Percentiles rank a stretch among this genome's conserved stretches.
phyloP scores from a whole-genome alignment of 495 filamentous ascomycete genomes.

The Bryoglossum gracile region DNA sequence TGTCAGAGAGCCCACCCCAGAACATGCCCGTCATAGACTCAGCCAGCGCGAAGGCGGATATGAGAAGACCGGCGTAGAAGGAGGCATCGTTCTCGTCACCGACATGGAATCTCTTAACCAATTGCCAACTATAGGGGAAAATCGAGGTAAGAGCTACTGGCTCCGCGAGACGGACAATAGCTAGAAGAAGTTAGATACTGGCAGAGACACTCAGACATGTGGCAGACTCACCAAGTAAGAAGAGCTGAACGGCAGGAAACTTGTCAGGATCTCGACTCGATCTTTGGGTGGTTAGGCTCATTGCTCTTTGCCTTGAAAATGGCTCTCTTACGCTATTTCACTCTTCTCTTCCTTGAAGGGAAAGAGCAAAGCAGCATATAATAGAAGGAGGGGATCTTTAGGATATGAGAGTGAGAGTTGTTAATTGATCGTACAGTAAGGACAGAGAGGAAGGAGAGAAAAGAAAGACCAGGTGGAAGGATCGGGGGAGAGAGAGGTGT shows the following conservation, averaged over 20 bases:
- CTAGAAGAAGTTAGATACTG: constrained; percentile 39
- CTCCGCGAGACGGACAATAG: constrained; percentile 83
- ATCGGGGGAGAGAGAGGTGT: too few relatives aligned
- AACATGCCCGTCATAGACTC: constrained; percentile 84
- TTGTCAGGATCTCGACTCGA: constrained; percentile 21
- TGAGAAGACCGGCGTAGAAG: constrained; percentile 95
- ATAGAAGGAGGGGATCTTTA: too few relatives aligned
- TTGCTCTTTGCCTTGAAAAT: constrained; percentile 8
- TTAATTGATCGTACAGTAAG: too few relatives aligned
- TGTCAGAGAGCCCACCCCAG: constrained; percentile 90
- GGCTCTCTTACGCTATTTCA: too few relatives aligned
- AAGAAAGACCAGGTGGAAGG: too few relatives aligned
- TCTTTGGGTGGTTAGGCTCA: constrained; percentile 17
- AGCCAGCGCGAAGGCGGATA: constrained; percentile 90
- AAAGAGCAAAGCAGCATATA: neutral
- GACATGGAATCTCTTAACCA: constrained; percentile 87
- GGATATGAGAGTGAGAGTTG: too few relatives aligned
- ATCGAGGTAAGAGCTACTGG: constrained; percentile 99
- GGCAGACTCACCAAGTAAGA: constrained; percentile 19
- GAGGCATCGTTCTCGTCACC: constrained; percentile 74
- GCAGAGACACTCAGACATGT: neutral
- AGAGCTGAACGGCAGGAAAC: constrained; percentile 24
- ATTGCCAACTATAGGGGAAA: constrained; percentile 96
- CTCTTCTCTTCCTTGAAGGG: constrained; percentile 10
- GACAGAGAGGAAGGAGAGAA: too few relatives aligned